Base-by-base conservation (phyloP, 2,329 filamentous ascomycete species). In the Juglanconis oblonga region DNA sequence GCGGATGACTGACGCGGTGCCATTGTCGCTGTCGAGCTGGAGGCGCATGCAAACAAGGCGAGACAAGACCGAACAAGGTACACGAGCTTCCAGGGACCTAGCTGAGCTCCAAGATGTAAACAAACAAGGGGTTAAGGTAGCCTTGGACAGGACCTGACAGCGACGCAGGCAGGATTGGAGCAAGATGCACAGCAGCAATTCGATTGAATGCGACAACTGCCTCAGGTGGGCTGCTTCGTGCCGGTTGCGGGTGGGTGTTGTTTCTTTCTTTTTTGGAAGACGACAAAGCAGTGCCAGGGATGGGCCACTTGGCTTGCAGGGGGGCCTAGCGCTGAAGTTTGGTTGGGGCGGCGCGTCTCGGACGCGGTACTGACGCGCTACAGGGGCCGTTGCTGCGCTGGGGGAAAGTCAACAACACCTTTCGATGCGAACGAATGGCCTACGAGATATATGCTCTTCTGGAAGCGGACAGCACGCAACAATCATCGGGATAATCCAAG, bases 1-100 rank as follows among this genome's bases (percentile, higher is more conserved):
- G 68, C 61, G 49, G 70, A 67, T 62, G 68, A 56, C 8, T 40
- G 65, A 57, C 74, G 71, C 49, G 76, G 73, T 65, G 76, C 71
- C 77, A 79, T 79, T 44, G 40, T 44, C 40, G 11, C 8, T 44
- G 5, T 44, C 40, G 40, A 44, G 40, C 11, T 13, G 11, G 8
- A 13, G 11, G 40, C 40, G 40, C 40, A 17, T 44, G 11, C 14
- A 44, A 38, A 11, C 35, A 38, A 38, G 35, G 35, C 11, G 35
- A 38, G 35, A 38, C 35, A 38, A 38, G 35, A 8, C 11, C 42
- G 7, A 24, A 24, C 24, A 24, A 24, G 24, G 24, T 24, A 24
- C 24, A 24, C 24, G 24, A 24, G 24, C 24, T 24, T 24, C 24
- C 24, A 24, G 24, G 24, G 24, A 24, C 24, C 24, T 24, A 24